Evolutionary conservation across 805 yeast species (phyloP).

Genomic region (Kregervanrija pseudodelftensis): DNA sequence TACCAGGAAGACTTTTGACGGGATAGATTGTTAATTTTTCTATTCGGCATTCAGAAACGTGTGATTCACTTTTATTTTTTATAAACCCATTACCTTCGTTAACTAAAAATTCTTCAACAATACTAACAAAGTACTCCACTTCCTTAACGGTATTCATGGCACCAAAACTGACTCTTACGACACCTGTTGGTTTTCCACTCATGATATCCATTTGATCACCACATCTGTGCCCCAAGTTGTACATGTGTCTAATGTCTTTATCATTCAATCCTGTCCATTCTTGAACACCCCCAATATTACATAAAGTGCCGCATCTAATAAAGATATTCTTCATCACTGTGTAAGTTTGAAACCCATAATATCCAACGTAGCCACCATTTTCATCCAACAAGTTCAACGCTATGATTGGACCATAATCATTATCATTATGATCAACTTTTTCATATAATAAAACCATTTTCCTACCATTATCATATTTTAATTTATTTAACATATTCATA

Average conservation of each 20-base stretch:
- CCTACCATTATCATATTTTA: slow-evolving; percentile 14
- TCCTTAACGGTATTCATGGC: slow-evolving; percentile 30
- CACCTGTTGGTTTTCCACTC: slow-evolving; percentile 34
- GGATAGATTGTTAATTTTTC: slow-evolving; percentile 30
- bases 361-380: slow-evolving; percentile 28
- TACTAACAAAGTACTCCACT: slow-evolving; percentile 23
- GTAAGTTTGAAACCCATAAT: slow-evolving; percentile 31
- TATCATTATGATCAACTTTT: background rate
- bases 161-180: slow-evolving; percentile 34
- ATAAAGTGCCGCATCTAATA: slow-evolving; percentile 36
- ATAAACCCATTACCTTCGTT: too few species aligned
- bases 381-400: slow-evolving; percentile 26
- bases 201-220: slow-evolving; percentile 36
- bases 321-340: slow-evolving; percentile 26
- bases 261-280: slow-evolving; percentile 7
- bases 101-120: slow-evolving; percentile 21
- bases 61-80: background rate
- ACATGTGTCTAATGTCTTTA: slow-evolving; percentile 23
- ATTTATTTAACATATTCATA: slow-evolving; percentile 11
- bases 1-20: slow-evolving; percentile 36
- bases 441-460: slow-evolving; percentile 22
- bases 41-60: slow-evolving; percentile 6
- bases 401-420: slow-evolving; percentile 32
- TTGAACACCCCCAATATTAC: slow-evolving; percentile 36
- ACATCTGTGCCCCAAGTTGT: slow-evolving; percentile 33